Base-by-base conservation (phyloP, 1,139 yeast species). In the Saccharomyces hybrid region DNA sequence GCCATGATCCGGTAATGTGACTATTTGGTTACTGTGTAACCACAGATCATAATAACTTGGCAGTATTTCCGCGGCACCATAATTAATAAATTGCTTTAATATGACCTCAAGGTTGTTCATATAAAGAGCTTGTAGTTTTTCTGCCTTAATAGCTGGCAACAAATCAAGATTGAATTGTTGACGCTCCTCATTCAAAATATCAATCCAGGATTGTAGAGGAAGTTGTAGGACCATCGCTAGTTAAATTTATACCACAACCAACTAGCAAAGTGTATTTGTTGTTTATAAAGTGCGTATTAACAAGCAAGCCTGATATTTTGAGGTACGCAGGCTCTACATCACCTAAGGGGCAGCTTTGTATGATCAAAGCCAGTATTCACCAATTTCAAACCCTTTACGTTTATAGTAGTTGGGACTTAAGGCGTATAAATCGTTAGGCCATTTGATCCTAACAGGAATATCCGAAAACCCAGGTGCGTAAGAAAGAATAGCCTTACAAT, bases 351-450 rank as follows among this genome's bases (percentile, higher is more conserved):
- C 3, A 68, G 59, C 9, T 61, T 41, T 11, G 55, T 57, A 28
- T 61, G 55, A 46, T 56, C 53, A 9, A 62, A 53, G 4, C 60
- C 60, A 41, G 58, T 60, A 3, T 60, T 62, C n/a, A 62, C 47
- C 24, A 65, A 44, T 34, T 56, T 70, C 65, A 66, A 66, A 71
- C 2, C 63, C 57, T 16, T 65, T 62, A 1, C 57, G 57, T 9
- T 55, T 31, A 42, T 69, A 76, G 57, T 74, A 80, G 53, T 82
- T 83, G 0, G 96, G 95, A 58, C 81, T 83, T 62, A 83, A 70
- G 5, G 86, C 82, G 67, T 88, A 95, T 14, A 93, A 75, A 70
- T 95, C 99, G 68, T 95, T 95, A 4, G 99, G 99, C 99, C 99
- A 95, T 68, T 95, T 95, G 58, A 95, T 79, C 55, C 82, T 79